Percentiles rank a stretch among this genome's conserved stretches.
phyloP scores from a whole-genome alignment of 257 asterid genomes.

The Nicotiana sylvestris region DNA sequence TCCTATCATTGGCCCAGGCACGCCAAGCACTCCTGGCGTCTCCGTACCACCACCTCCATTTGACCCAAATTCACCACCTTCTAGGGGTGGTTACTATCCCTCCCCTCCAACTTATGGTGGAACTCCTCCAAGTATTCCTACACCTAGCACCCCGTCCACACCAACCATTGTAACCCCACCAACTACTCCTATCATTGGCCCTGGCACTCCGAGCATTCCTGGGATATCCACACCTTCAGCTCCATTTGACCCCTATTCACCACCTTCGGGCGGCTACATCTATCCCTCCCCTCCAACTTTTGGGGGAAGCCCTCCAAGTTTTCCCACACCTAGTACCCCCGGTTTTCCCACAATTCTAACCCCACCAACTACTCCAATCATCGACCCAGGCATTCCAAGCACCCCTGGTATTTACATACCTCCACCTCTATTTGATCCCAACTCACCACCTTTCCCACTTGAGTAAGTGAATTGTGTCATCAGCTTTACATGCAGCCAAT shows the following conservation, averaged over 20 bases:
- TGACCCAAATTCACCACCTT: slow-evolving; percentile 9
- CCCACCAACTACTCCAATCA: slow-evolving; percentile 31
- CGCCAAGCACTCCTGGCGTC: neutral
- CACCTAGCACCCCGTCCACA: slow-evolving; percentile 11
- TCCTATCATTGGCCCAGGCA: slow-evolving; percentile 17
- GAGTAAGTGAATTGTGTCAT: slow-evolving; percentile 30
- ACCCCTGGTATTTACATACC: slow-evolving; percentile 42
- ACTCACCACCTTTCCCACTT: slow-evolving; percentile 66
- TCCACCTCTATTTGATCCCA: slow-evolving; percentile 55
- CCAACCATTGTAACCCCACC: slow-evolving; percentile 31
- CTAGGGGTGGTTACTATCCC: neutral
- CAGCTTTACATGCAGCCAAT: neutral
- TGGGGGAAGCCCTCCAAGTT: neutral
- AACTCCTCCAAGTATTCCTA: slow-evolving; percentile 28
- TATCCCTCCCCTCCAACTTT: slow-evolving; percentile 3
- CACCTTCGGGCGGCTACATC: slow-evolving; percentile 35
- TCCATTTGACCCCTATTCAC: slow-evolving; percentile 76
- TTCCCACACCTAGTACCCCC: slow-evolving; percentile 11
- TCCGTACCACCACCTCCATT: neutral
- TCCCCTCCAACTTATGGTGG: slow-evolving; percentile 3
- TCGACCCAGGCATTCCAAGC: slow-evolving; percentile 34
- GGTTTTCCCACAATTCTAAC: slow-evolving; percentile 13
- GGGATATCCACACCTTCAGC: slow-evolving; percentile 49
- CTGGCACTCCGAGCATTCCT: slow-evolving; percentile 36
- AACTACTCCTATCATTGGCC: slow-evolving; percentile 13